Conservation (phyloP, 345 rosid species). For the Euclidium syriacum region DNA sequence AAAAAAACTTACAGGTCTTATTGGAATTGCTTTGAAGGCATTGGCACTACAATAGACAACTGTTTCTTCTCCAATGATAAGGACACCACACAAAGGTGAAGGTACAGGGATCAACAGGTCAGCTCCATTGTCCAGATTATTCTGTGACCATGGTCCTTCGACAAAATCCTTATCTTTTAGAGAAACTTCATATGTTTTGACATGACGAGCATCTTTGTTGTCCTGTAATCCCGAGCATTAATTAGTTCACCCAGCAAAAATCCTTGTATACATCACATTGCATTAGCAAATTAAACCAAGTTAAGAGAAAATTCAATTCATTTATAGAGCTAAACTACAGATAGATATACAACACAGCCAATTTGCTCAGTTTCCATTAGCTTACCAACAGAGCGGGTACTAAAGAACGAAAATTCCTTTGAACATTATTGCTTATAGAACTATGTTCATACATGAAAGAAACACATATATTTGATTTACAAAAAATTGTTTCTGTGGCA, state of each 20-base stretch:
- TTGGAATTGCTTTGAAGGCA: conserved; percentile 78
- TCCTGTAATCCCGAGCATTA: conserved; percentile 43
- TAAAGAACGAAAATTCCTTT: not conserved
- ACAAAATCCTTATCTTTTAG: conserved; percentile 72
- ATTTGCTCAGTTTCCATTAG: not conserved
- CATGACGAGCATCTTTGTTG: conserved; percentile 92
- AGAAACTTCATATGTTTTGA: conserved; percentile 84
- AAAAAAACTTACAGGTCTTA: conserved; percentile 57
- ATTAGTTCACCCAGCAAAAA: not conserved
- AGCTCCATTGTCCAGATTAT: conserved; percentile 89
- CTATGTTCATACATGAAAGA: not conserved
- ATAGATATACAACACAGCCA: not conserved
- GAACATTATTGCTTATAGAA: not conserved
- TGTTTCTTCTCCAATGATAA: conserved; percentile 91
- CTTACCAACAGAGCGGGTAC: not conserved
- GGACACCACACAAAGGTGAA: conserved; percentile 84
- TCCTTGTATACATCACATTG: not conserved
- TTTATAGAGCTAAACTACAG: not conserved
- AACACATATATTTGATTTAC: not conserved
- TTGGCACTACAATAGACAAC: conserved; percentile 84
- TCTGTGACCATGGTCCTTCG: conserved; percentile 94
- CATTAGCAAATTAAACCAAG: not conserved
- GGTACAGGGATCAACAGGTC: conserved; percentile 84
- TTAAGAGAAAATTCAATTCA: not conserved
- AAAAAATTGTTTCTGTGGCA: not conserved